Conservation (phyloP, 495 filamentous ascomycete species). For the Podospora tetraspora region DNA sequence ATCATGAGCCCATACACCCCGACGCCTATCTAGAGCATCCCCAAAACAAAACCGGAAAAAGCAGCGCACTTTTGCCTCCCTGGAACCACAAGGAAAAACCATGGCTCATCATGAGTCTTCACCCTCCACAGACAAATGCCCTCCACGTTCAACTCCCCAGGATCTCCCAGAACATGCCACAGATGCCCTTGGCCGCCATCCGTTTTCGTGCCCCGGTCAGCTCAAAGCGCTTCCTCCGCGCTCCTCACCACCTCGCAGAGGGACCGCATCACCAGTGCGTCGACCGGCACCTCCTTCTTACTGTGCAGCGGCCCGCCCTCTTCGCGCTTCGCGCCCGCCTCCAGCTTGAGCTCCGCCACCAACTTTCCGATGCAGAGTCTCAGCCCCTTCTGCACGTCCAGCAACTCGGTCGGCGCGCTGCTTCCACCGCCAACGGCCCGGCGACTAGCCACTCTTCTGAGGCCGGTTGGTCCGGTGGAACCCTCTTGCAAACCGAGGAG, state of each 20-base stretch:
- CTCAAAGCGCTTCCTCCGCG: constrained; percentile 27
- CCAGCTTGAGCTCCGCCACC: constrained; percentile 34
- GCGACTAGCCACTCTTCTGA: constrained; percentile 2
- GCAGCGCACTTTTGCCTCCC: background rate
- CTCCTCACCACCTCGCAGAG: constrained; percentile 41
- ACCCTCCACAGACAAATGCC: background rate
- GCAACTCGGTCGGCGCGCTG: constrained; percentile 10
- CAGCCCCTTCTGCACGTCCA: constrained; percentile 33
- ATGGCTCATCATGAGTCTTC: background rate
- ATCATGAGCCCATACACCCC: background rate
- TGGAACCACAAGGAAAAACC: background rate
- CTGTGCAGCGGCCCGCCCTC: constrained; percentile 1
- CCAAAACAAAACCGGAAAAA: background rate
- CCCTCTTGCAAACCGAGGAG: constrained; percentile 34
- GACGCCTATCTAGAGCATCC: background rate
- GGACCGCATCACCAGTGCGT: constrained; percentile 36
- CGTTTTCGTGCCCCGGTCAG: background rate
- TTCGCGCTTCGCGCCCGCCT: background rate
- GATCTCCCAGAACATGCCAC: background rate
- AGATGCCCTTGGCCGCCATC: background rate
- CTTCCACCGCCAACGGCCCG: background rate
- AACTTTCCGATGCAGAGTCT: constrained; percentile 35
- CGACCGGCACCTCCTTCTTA: constrained; percentile 21
- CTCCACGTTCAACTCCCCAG: background rate
- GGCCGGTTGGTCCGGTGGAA: background rate